Evolutionary conservation across 768 basidiomycete species (phyloP), one percentile per base, ranked within the genome.

Genomic region (Termitomyces sp.): DNA sequence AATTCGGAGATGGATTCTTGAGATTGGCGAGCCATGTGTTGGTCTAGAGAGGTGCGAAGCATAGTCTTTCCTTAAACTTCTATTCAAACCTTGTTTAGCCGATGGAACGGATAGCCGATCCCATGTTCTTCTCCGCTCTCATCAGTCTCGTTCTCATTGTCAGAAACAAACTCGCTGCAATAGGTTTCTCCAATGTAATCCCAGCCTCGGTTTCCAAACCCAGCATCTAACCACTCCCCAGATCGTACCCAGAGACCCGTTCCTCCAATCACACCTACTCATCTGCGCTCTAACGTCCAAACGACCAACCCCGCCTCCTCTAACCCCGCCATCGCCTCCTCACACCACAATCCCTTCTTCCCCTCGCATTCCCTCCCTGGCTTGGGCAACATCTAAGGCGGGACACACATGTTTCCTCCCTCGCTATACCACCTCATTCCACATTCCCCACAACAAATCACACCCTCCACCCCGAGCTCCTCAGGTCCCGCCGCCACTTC

Each of bases 41-140:
- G 81, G 82, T 36, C 75, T 89, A 18, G 90, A n/a, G n/a, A 92
- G 80, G 89, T 78, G 77, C 64, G 68, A 66, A 57, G 39, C 28
- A 53, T 62, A 35, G n/a, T 50, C 32, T 33, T 8, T 11, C 1
- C 13, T 33, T 15, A 58, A 42, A 42, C 46, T 59, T 32, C 15
- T 51, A 60, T 48, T 52, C 45, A 55, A 53, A 52, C 55, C 22
- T 39, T 18, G 50, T 39, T n/a, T 62, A 91, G 87, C 84, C 87
- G 22, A 85, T 84, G 66, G 90, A 92, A 71, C 81, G 88, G 39
- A 79, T 89, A 61, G 86, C 85, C 12, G 91, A 92, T 71, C 92
- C 92, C 3, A 78, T 78, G 42, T 81, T 90, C 60, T 81, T 94
- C 13, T 82, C 90, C 32, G 85, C 85, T 2, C 78, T 94, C 11